Evolutionary conservation across 2,329 filamentous ascomycete species (phyloP), one percentile per base, ranked within the genome.

Genomic region (Penicillium sp.): DNA sequence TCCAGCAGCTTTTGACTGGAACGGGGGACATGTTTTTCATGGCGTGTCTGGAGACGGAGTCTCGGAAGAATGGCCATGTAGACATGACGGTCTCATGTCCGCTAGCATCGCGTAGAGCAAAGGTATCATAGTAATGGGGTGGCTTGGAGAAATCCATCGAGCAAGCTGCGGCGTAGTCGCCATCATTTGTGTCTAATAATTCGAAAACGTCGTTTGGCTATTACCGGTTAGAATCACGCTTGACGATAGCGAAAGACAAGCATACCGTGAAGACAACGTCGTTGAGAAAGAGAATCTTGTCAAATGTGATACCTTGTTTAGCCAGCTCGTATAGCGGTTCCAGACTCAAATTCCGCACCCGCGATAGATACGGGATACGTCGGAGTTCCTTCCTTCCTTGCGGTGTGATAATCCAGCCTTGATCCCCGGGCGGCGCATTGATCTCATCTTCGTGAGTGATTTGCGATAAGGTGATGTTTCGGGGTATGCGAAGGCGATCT

Each of bases 61-160:
- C 55, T 9, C 62, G 52, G 64, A 86, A 85, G 69, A 82, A 85
- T 0, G 86, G 86, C 64, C 79, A 89, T 49, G 84, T 78, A 1
- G 82, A 79, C 32, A 85, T 73, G 4, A 85, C 78, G 27, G 80
- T 76, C 23, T 77, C 77, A 55, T 79, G 77, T 1, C 85, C 84
- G 48, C 86, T 77, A 2, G 73, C 69, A 57, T 89, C 86, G 11
- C 86, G 76, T 16, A 83, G 79, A 1, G 85, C 86, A 63, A 86
- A 89, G 0, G 84, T 81, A 63, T 89, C 86, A 65, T 89, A 89
- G 62, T 82, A 86, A 32, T 79, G 74, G 52, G 85, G 80, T 0
- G 82, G 79, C 44, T 79, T 77, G 51, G 81, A 78, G 58, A 83
- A 88, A 67, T 89, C 86, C 28, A 87, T 69, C 0, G 83, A 83